These are phyloP conservation scores for Tillandsia fasciculata DNA, from an alignment of 176 grass and related monocot species.

Conservation along the genomic window DNA sequence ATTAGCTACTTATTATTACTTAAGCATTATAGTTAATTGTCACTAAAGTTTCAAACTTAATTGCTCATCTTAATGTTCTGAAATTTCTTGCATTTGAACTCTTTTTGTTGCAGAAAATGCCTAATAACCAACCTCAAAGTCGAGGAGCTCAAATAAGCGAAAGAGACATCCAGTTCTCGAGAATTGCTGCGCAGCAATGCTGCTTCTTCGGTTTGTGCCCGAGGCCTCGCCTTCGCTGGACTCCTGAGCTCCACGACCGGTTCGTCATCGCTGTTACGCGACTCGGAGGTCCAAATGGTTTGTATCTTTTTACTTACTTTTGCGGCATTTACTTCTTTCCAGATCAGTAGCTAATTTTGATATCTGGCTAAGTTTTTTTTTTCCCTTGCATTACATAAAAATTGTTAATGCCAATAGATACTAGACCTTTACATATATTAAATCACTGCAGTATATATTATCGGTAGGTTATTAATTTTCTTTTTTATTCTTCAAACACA, in stretches of 20 bases:
- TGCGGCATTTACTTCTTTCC: neutral
- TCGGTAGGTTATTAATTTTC: no score
- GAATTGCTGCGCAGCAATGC: neutral
- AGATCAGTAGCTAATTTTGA: neutral
- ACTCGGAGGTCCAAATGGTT: slow-evolving; percentile 41
- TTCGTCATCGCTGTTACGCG: slow-evolving; percentile 31
- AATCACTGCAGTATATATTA: no score
- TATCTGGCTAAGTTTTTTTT: neutral
- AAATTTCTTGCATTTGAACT: neutral
- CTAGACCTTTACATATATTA: no score
- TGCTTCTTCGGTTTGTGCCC: neutral
- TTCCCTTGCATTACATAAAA: no score
- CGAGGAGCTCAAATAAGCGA: neutral
- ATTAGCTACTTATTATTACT: no score
- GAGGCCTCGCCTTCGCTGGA: slow-evolving; percentile 20
- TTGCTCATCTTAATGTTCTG: neutral
- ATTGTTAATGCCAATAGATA: no score
- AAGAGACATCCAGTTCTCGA: no score
- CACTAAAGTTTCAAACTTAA: neutral
- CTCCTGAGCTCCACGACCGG: slow-evolving; percentile 31
- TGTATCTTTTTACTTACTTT: slow-evolving; percentile 3
- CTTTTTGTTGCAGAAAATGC: neutral
- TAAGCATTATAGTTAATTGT: neutral
- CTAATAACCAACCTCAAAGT: neutral
- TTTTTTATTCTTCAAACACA: slow-evolving; percentile 4